Base-by-base conservation (phyloP, 2,329 filamentous ascomycete genomes). In the Paraconiothyrium sp. region DNA sequence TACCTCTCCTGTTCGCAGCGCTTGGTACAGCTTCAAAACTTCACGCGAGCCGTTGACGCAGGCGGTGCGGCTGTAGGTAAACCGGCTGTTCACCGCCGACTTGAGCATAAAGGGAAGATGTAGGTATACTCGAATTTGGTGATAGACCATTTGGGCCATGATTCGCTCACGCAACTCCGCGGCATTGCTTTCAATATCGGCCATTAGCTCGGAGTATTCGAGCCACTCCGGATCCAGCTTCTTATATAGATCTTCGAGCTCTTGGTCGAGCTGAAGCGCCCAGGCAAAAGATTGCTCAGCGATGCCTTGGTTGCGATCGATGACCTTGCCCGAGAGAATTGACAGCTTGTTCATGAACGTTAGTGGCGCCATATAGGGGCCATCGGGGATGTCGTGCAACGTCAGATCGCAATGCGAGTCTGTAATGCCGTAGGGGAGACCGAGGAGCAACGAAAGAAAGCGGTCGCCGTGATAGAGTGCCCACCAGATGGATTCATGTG, bases 371-470 rank as follows among this genome's bases (percentile, higher is more conserved):
- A 76, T 54, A 57, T 68, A 77, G 16, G 70, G 60, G 37, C 71
- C 67, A 10, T 62, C 58, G n/a, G n/a, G 35, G n/a, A 70, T 64
- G 4, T 72, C 67, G 3, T 72, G 72, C 47, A 77, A 67, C 10
- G 59, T 70, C 44, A 77, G 68, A 52, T 78, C 76, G 66, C 77
- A 78, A 50, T 81, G 79, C 1, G 71, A 59, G 61, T 82, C 80
- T 61, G 60, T 70, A 43, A 82, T 76, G 34, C 76, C 78, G 58
- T 81, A 80, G 2, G 86, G 86, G 7, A 88, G 78, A 13, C 86
- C 86, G 3, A 88, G 78, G n/a, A 86, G 75, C 20, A 86, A 69
- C 27, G 84, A 84, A 6, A 86, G 68, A 63, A 83, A 82, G 34
- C 85, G 79, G 63, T 89, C 86, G 2, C 75, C 75, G 37, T 78